Percentiles rank a stretch among this genome's conserved stretches.
Conservation (phyloP, 1,284 basidiomycete genomes). For the Pseudozyma tsukubaensis region DNA sequence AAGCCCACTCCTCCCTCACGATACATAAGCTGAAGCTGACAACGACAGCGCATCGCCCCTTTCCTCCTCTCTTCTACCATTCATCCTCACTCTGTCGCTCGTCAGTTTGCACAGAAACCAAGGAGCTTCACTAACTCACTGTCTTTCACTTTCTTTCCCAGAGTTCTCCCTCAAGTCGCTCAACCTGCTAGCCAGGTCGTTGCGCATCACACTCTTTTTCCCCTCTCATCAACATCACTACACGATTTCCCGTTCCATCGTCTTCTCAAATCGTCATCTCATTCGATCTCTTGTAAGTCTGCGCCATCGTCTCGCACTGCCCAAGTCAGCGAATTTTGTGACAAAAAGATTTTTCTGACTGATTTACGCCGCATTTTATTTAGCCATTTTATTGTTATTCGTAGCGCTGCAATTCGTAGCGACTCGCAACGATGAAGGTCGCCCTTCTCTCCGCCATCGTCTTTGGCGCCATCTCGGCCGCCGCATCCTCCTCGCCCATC, state of each 20-base stretch:
- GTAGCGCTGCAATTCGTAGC: neutral
- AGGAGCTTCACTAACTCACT: neutral
- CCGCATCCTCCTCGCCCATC: conserved; percentile 26
- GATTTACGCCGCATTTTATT: neutral
- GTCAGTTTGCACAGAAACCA: neutral
- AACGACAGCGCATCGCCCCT: no score
- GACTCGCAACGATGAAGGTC: conserved; percentile 26
- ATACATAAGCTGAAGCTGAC: no score
- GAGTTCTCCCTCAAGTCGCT: neutral
- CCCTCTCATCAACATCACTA: neutral
- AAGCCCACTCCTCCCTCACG: no score
- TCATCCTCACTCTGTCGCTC: neutral
- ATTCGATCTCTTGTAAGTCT: neutral
- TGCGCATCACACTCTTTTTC: conserved; percentile 23
- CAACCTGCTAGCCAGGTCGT: conserved; percentile 29
- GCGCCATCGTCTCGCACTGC: neutral
- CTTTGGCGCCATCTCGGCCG: conserved; percentile 41
- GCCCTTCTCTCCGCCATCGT: conserved; percentile 36
- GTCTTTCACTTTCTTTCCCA: neutral
- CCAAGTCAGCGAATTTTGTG: no score
- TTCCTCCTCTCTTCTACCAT: neutral
- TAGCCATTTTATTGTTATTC: no score
- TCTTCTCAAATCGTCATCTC: neutral
- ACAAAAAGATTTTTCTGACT: no score
- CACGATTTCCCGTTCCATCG: neutral